Percentiles rank a stretch among this genome's conserved stretches.
Conservation (phyloP, 768 basidiomycete species). For the Suillus tomentosus region DNA sequence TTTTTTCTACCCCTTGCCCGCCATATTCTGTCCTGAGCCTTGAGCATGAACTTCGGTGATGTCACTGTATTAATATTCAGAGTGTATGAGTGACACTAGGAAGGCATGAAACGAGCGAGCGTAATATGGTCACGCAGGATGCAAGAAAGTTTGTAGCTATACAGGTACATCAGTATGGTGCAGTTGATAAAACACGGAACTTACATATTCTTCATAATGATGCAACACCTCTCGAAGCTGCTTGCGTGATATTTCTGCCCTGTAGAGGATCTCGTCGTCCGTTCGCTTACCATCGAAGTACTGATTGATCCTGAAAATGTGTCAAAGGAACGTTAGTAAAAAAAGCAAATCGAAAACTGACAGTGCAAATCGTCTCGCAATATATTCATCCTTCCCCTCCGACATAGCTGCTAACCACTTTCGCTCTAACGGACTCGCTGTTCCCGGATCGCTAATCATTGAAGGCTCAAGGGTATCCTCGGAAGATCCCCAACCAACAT, state of each 20-base stretch:
- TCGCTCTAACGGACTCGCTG: slow-evolving; percentile 76
- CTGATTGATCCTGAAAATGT: slow-evolving; percentile 71
- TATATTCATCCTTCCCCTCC: slow-evolving; percentile 69
- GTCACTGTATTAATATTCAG: not conserved
- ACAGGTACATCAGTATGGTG: slow-evolving; percentile 8
- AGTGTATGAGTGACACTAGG: not conserved
- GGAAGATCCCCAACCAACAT: slow-evolving; percentile 49
- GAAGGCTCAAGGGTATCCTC: slow-evolving; percentile 54
- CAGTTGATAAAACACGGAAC: slow-evolving; percentile 25
- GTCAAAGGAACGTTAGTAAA: not conserved
- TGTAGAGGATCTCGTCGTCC: slow-evolving; percentile 91
- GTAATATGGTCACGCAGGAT: slow-evolving; percentile 33
- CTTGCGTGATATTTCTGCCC: slow-evolving; percentile 81
- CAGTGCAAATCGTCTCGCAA: slow-evolving; percentile 78
- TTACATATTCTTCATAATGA: slow-evolving; percentile 86
- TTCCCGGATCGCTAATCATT: slow-evolving; percentile 81
- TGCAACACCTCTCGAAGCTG: slow-evolving; percentile 83
- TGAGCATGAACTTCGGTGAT: not conserved
- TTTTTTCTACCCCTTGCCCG: not conserved
- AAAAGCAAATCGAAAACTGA: slow-evolving; percentile 38
- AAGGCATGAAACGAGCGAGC: no score
- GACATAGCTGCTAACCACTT: slow-evolving; percentile 92
- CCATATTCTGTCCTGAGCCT: not conserved
- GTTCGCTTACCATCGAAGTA: slow-evolving; percentile 93
- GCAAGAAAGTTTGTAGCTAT: slow-evolving; percentile 48